These are phyloP conservation scores for Epichloe baconii DNA, from an alignment of 2,329 filamentous ascomycete species.

Conservation along the genomic window DNA sequence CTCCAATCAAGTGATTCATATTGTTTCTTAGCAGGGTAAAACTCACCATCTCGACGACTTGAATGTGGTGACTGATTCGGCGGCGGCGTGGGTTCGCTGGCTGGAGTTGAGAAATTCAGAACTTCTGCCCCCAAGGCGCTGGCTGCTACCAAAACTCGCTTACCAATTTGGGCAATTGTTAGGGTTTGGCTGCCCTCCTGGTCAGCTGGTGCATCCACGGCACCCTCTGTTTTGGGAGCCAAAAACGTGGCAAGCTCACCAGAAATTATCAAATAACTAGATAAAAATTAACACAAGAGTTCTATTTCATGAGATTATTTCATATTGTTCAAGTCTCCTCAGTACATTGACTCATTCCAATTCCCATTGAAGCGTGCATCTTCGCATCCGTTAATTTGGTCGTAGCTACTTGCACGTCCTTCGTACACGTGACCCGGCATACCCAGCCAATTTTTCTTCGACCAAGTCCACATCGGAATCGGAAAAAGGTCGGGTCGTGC, in stretches of 20 bases:
- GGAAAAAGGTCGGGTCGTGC: slow-evolving; percentile 7
- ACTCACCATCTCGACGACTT: slow-evolving; percentile 46
- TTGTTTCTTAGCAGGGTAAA: slow-evolving; percentile 9
- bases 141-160: slow-evolving; percentile 29
- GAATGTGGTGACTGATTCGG: slow-evolving; percentile 41
- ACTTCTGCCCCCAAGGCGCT: slow-evolving; percentile 29
- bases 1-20: neutral
- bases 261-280: neutral
- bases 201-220: slow-evolving; percentile 1
- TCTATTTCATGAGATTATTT: neutral
- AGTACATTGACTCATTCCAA: neutral
- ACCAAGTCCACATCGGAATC: neutral
- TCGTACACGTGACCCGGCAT: neutral
- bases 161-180: slow-evolving; percentile 26
- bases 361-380: neutral
- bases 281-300: neutral
- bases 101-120: slow-evolving; percentile 35
- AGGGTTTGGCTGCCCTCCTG: slow-evolving; percentile 28
- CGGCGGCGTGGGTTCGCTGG: slow-evolving; percentile 36
- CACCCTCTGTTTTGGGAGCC: neutral
- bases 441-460: neutral
- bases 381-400: neutral
- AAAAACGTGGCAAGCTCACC: neutral
- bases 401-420: neutral
- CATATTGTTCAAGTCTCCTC: neutral